A percentile compares a stretch with the other conserved stretches of the same genome.
Conservation (phyloP, 495 filamentous ascomycete genomes). For the Aspergillus nanangensis region DNA sequence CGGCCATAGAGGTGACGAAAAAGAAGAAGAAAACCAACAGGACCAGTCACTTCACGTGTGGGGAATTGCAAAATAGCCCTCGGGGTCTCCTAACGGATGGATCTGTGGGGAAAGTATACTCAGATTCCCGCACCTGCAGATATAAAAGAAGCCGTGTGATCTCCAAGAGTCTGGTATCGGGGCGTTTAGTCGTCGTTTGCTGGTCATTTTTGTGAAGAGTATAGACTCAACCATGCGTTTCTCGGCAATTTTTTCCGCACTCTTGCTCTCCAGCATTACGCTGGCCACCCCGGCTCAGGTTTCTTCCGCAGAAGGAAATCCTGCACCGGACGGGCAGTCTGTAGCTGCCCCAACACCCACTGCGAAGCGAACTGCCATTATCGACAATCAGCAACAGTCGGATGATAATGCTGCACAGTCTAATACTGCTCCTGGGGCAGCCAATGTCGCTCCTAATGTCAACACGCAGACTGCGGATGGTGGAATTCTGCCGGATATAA, state of each 20-base stretch:
- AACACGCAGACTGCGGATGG: neutral
- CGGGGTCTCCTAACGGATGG: constrained; percentile 13
- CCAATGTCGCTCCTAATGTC: constrained; percentile 2
- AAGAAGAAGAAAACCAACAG: constrained; percentile 6
- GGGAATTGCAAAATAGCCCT: constrained; percentile 13
- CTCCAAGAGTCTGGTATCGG: constrained; percentile 4
- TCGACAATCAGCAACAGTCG: constrained; percentile 2
- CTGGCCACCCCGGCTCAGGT: constrained; percentile 20
- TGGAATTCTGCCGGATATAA: too few relatives aligned
- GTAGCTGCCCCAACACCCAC: too few relatives aligned
- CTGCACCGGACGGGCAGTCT: constrained; percentile 7
- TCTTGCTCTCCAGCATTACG: constrained; percentile 26
- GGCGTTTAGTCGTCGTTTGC: constrained; percentile 11
- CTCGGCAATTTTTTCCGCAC: constrained; percentile 24
- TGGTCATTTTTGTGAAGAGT: constrained; percentile 10
- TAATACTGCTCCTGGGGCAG: neutral
- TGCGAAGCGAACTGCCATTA: constrained; percentile 1
- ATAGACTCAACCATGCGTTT: constrained; percentile 27
- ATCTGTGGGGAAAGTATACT: constrained; percentile 10
- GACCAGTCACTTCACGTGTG: constrained; percentile 23
- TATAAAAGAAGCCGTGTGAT: constrained; percentile 19
- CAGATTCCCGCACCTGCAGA: constrained; percentile 6
- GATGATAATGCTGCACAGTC: neutral
- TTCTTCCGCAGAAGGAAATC: constrained; percentile 12
- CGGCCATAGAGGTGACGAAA: constrained; percentile 5